Evolutionary conservation across 2,329 filamentous ascomycete genomes (phyloP).

Genomic region (Chrysoporthe austroafricana): DNA sequence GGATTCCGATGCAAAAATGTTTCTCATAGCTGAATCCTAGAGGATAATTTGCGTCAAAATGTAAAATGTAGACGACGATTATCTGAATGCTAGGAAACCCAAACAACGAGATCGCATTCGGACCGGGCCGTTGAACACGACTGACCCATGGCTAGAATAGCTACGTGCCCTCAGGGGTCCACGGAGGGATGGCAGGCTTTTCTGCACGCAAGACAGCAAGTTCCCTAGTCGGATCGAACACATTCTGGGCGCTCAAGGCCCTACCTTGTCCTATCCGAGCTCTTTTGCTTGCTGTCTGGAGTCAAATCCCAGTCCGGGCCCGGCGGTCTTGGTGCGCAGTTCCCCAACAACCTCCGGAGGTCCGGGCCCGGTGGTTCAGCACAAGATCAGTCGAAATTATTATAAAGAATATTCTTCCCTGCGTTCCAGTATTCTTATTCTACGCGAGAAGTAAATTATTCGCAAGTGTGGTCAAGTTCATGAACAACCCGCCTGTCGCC

Average conservation of each 20-base stretch:
- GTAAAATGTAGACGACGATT: neutral
- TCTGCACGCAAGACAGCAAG: neutral
- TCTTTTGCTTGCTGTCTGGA: too few species aligned
- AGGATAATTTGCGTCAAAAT: neutral
- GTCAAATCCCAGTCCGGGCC: neutral
- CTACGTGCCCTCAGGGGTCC: neutral
- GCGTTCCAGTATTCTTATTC: neutral
- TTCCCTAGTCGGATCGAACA: neutral
- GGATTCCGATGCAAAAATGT: neutral
- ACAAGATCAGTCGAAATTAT: too few species aligned
- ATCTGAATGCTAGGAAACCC: neutral
- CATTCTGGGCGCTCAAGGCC: neutral
- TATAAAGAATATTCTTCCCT: neutral
- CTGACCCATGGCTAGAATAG: neutral
- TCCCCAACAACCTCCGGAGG: constrained; percentile 15
- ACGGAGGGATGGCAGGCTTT: neutral
- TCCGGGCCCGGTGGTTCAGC: constrained; percentile 3
- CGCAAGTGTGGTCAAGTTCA: neutral
- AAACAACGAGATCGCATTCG: neutral
- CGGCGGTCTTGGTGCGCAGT: neutral
- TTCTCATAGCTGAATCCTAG: neutral
- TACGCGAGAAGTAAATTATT: neutral
- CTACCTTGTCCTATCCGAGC: neutral
- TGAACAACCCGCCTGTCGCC: neutral
- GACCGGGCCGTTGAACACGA: neutral